These are phyloP conservation scores for Guyanaporus albipodus DNA, from an alignment of 768 basidiomycete species.

Conservation along the genomic window DNA sequence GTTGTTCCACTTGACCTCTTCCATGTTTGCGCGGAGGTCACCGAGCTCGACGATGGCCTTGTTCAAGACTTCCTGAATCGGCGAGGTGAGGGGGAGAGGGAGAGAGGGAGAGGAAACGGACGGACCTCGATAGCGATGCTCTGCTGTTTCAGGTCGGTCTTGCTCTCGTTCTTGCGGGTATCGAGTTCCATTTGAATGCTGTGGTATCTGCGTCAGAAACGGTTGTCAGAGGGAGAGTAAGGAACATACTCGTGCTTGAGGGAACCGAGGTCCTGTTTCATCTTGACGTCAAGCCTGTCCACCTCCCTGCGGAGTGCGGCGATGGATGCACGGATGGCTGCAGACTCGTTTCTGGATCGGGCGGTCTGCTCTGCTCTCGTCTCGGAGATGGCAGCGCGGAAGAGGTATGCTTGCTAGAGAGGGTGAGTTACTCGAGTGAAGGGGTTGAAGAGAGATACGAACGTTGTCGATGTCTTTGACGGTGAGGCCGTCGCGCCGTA, in stretches of 20 bases:
- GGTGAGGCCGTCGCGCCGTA: constrained; percentile 67
- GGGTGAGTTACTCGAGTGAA: neutral
- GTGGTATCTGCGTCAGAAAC: neutral
- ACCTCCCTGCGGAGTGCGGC: constrained; percentile 81
- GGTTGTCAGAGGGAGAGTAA: neutral
- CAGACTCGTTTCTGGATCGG: constrained; percentile 77
- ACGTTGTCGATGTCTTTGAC: constrained; percentile 82
- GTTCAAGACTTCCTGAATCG: constrained; percentile 63
- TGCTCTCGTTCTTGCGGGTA: constrained; percentile 87
- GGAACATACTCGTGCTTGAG: constrained; percentile 86
- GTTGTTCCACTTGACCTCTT: constrained; percentile 86
- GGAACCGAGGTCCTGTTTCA: constrained; percentile 88
- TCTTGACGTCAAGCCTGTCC: constrained; percentile 78
- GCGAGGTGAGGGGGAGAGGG: neutral
- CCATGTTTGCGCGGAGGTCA: constrained; percentile 75
- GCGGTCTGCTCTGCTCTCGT: constrained; percentile 82
- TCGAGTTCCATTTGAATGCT: constrained; percentile 98
- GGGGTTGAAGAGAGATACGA: constrained; percentile 19
- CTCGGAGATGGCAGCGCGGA: constrained; percentile 90
- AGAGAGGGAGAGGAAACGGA: neutral
- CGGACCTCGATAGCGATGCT: constrained; percentile 82
- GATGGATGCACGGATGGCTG: constrained; percentile 73
- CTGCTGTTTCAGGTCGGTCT: constrained; percentile 75
- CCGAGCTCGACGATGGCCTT: constrained; percentile 69
- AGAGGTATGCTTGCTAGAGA: constrained; percentile 87